Conservation (phyloP, 2,329 filamentous ascomycete genomes). For the Ceratocystis diversiconidia region DNA sequence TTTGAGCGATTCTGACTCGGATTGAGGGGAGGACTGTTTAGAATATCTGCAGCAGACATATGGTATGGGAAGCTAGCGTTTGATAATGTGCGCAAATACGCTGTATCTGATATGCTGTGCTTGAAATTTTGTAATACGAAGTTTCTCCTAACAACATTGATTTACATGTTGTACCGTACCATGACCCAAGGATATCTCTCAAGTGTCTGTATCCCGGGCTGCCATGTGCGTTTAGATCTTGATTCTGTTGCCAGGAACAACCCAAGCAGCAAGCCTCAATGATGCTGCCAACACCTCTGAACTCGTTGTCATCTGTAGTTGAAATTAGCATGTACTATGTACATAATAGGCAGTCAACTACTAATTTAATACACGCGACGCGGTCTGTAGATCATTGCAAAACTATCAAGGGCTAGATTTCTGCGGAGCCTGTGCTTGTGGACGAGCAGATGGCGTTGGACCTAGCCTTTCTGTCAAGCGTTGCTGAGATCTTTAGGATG, state of each 20-base stretch:
- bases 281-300: conserved; percentile 52
- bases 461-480: conserved; percentile 65
- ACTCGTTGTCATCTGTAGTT: conserved; percentile 43
- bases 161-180: neutral
- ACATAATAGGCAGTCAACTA: conserved; percentile 20
- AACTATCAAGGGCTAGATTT: conserved; percentile 57
- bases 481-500: conserved; percentile 63
- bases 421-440: conserved; percentile 47
- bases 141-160: neutral
- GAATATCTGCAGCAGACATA: neutral
- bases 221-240: neutral
- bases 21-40: neutral
- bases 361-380: conserved; percentile 27
- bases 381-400: conserved; percentile 73
- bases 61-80: neutral
- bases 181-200: neutral
- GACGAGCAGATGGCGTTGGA: conserved; percentile 54
- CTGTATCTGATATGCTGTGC: neutral
- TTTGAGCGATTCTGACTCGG: conserved; percentile 13
- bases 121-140: neutral
- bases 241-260: conserved; percentile 33
- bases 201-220: neutral
- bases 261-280: conserved; percentile 62
- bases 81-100: neutral
- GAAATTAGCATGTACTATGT: neutral